Base-by-base conservation (phyloP, 495 filamentous ascomycete species). In the Aspergillus taichungensis region DNA sequence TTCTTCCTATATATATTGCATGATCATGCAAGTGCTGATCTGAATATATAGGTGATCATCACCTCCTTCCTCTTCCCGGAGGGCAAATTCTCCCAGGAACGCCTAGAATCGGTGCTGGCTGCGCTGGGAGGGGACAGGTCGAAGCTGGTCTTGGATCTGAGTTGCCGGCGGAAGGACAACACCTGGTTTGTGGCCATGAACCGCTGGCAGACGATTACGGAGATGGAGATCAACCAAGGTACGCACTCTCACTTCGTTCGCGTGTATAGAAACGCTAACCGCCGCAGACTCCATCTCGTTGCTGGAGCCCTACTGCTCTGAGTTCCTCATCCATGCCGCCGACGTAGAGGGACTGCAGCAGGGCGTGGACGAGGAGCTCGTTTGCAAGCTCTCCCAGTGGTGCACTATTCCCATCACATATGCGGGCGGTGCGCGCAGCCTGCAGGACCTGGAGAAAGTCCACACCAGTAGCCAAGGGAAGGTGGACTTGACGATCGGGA, bases 311-410 rank as follows among this genome's bases (percentile, higher is more conserved):
- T 91, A 88, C 61, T 96, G 92, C 68, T 87, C 84, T 34, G 94
- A 98, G 56, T 97, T 98, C 62, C 72, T 98, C 39, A 87, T 98
- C 55, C 94, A 98, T 56, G 92, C 92, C n/a, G 92, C 94, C n/a
- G 92, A 98, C 60, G 88, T 91, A 43, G 92, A 97, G 60, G 92
- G 92, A 7, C 68, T 97, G 38, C 94, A 96, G 59, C 72, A 73
- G 40, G 92, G 92, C 27, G 84, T 98, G 40, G 94, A 98, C 53
- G 83, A 91, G 54, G 75, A 84, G 40, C 68, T 98, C 2, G 89
- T 98, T 0, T 64, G 73, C 43, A 78, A 69, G 43, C 66, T 98
- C 38, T 84, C 87, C 2, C 64, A 80, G 51, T 97, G 90, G 87
- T 92, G 88, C 54, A 79, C 71, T 8, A 89, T 92, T 37, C 94